Base-by-base conservation (phyloP, 768 basidiomycete species). In the Russula vinacea region DNA sequence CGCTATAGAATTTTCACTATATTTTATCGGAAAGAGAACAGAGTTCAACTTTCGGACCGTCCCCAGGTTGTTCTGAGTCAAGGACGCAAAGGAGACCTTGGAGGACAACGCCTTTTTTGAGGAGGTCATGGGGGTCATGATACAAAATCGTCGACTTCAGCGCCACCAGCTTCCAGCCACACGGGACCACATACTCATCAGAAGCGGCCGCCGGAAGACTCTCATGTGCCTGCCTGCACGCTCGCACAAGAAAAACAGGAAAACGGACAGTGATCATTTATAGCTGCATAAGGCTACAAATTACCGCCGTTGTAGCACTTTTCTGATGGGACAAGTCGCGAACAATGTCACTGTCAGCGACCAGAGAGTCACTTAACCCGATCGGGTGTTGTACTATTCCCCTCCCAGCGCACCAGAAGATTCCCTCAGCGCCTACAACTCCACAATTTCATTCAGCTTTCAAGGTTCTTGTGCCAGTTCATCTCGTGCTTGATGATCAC, bases 11-110 rank as follows among this genome's bases (percentile, higher is more conserved):
- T 73, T 87, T 70, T 92, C 89, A 74, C 87, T 87, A 74, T 95
- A 96, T 70, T 86, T 86, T 73, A 95, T 89, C 32, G 94, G 92
- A 74, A 94, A 94, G 47, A 95, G 81, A 45, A 94, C 90, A 2
- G 86, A 84, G 68, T 85, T 85, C 33, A 87, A 78, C 71, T 83
- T 87, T 64, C 87, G 81, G 58, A 88, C 76, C 22, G 76, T 76
- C 57, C 93, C 93, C 52, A 94, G 76, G 75, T 94, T 96, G 75
- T 94, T 94, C 61, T 80, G 78, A 13, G 87, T 90, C 71, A 92
- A 76, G 55, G 86, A 84, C 56, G 90, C 81, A 75, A 90, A 89
- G 22, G 88, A 83, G 64, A 90, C 77, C 68, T 86, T 84, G 62
- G 77, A 65, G 56, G 67, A 68, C 29, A 72, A 63, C 47, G 70